Conservation (phyloP, 2,329 filamentous ascomycete species). For the Biscogniauxia mediterranea region DNA sequence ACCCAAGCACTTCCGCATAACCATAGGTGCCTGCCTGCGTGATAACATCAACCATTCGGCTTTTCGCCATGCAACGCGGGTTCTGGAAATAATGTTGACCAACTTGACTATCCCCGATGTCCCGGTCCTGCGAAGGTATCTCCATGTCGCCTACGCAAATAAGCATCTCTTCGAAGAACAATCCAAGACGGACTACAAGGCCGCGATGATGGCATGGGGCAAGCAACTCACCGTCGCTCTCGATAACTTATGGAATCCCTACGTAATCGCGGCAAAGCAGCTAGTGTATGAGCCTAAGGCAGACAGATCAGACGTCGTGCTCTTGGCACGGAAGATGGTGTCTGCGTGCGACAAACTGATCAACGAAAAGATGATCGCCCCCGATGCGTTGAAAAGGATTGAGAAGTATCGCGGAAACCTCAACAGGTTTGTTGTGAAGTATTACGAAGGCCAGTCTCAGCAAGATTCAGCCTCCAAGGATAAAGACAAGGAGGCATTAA, state of each 20-base stretch:
- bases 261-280: constrained; percentile 30
- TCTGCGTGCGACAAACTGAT: constrained; percentile 28
- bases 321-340: constrained; percentile 32
- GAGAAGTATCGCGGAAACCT: constrained; percentile 22
- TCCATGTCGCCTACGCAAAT: constrained; percentile 53
- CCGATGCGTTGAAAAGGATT: constrained; percentile 13
- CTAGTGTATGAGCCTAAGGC: constrained; percentile 8
- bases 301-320: constrained; percentile 21
- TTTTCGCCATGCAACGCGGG: constrained; percentile 60
- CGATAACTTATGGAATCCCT: constrained; percentile 49
- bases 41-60: constrained; percentile 75
- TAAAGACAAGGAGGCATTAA: constrained; percentile 2
- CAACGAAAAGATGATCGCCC: constrained; percentile 14
- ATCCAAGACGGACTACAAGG: constrained; percentile 31
- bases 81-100: constrained; percentile 63
- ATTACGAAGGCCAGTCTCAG: constrained; percentile 21
- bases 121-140: constrained; percentile 51
- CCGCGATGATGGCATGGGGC: constrained; percentile 45
- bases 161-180: constrained; percentile 39
- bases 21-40: constrained; percentile 69
- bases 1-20: constrained; percentile 64
- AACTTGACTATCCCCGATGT: constrained; percentile 47
- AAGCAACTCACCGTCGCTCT: constrained; percentile 51
- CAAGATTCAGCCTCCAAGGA: constrained; percentile 14
- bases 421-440: constrained; percentile 24